Evolutionary conservation across 1,139 yeast genomes (phyloP), one percentile per base, ranked within the genome.

Genomic region (Taphrina communis): DNA sequence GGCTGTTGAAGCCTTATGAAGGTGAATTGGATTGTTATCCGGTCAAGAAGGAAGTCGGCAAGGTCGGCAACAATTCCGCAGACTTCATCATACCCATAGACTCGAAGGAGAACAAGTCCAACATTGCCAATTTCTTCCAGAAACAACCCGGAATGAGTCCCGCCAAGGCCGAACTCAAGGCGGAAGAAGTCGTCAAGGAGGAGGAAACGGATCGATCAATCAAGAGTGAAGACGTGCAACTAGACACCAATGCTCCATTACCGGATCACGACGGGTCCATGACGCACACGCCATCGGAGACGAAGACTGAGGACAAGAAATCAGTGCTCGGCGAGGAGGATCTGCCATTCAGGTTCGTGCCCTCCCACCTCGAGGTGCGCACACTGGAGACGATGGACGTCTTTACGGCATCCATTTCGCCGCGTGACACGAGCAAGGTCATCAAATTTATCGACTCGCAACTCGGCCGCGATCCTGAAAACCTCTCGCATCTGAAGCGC

Each of bases 1-100:
- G 12, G 6, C 50, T 66, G 31, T 39, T 66, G 42, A 41, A 58
- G 31, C 69, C 69, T 6, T 59, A 52, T 36, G 39, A 31, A 9
- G 69, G 60, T 9, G 69, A 51, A 5, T 51, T 89, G 66, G 82
- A 81, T 42, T 82, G 85, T 75, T 85, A 84, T 75, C 80, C 80
- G 60, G 97, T 91, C 1, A 77, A 83, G 1, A 80, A 78, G 31
- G 87, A 83, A 25, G 94, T 91, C 2, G 96, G 96, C 0, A 88
- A 86, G 66, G 82, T 86, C 0, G 75, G 80, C 9, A 82, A 81
- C 63, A 84, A 88, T 63, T 84, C 84, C 2, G 14, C 65, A 14
- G 69, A 66, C n/a, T 59, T 57, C 35, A 58, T 66, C 48, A 59
- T 59, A 9, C 69, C 69, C 19, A 52, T 66, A 14, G 66, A 66